Evolutionary conservation across 768 basidiomycete species (phyloP).

Genomic region (Lactarius quietus): DNA sequence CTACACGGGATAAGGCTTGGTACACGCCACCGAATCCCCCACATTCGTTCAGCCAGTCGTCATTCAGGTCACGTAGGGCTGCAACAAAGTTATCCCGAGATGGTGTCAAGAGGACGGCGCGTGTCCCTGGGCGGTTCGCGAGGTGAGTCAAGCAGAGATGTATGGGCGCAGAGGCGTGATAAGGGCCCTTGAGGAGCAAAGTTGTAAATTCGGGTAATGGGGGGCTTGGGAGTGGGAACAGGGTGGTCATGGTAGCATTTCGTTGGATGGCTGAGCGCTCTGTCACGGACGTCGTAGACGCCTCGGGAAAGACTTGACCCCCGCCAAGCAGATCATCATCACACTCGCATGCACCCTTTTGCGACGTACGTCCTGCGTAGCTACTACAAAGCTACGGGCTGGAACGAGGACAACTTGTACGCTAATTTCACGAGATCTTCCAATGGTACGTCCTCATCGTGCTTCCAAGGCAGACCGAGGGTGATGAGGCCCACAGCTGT

Average conservation of each 20-base stretch:
- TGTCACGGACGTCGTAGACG: neutral
- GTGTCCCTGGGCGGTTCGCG: conserved; percentile 33
- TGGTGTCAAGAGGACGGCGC: conserved; percentile 50
- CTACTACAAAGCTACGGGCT: conserved; percentile 91
- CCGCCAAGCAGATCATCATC: neutral
- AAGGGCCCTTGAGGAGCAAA: conserved; percentile 60
- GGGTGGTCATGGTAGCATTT: conserved; percentile 23
- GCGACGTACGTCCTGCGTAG: conserved; percentile 82
- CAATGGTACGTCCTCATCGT: conserved; percentile 50
- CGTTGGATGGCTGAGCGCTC: no score
- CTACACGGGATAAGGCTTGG: conserved; percentile 30
- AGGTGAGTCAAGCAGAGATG: conserved; percentile 57
- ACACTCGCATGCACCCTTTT: conserved; percentile 66
- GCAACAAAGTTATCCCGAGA: conserved; percentile 44
- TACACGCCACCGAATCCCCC: conserved; percentile 32
- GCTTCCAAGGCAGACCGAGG: neutral
- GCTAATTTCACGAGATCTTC: conserved; percentile 88
- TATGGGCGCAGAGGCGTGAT: conserved; percentile 66
- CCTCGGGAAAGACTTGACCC: neutral
- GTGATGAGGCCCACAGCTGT: conserved; percentile 50
- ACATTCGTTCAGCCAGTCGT: conserved; percentile 38
- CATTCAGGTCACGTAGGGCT: conserved; percentile 46
- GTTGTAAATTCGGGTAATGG: conserved; percentile 52
- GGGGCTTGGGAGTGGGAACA: conserved; percentile 44
- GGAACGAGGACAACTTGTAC: conserved; percentile 96